Conservation (phyloP, 2,329 filamentous ascomycete species). For the Coniochaeta hoffmannii region DNA sequence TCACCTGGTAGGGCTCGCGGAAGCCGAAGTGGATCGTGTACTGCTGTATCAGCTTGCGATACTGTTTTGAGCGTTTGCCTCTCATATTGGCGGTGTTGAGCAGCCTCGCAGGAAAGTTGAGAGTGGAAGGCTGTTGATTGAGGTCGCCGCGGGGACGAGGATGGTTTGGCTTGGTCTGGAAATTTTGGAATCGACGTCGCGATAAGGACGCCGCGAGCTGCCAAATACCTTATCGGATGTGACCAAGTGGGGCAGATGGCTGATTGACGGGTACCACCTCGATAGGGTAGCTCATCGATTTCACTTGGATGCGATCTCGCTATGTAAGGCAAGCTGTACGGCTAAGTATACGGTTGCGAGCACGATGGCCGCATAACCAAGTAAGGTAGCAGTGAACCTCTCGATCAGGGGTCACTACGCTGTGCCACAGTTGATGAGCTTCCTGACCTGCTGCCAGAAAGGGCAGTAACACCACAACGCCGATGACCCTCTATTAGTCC, state of each 20-base stretch:
- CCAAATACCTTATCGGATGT: slow-evolving; percentile 5
- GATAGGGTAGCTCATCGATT: background rate
- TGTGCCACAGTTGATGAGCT: background rate
- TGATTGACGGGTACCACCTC: background rate
- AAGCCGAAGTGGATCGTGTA: slow-evolving; percentile 85
- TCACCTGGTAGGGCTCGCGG: slow-evolving; percentile 87
- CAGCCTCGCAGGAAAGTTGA: slow-evolving; percentile 3
- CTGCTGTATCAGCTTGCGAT: slow-evolving; percentile 82
- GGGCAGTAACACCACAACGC: background rate
- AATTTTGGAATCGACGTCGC: background rate
- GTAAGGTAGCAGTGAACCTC: no score
- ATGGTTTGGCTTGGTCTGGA: background rate
- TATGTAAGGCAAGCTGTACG: no score
- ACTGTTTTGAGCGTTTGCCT: slow-evolving; percentile 41
- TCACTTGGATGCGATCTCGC: no score
- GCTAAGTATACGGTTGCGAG: no score
- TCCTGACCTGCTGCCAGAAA: background rate
- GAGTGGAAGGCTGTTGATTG: background rate
- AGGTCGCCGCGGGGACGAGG: background rate
- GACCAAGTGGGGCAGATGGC: background rate
- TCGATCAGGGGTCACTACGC: background rate
- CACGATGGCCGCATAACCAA: no score
- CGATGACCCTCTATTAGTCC: background rate
- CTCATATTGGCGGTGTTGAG: slow-evolving; percentile 27
- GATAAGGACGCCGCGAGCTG: background rate